These are phyloP conservation scores for Babesia bigemina DNA, from an alignment of 169 alveolate genomes.

Conservation along the genomic window DNA sequence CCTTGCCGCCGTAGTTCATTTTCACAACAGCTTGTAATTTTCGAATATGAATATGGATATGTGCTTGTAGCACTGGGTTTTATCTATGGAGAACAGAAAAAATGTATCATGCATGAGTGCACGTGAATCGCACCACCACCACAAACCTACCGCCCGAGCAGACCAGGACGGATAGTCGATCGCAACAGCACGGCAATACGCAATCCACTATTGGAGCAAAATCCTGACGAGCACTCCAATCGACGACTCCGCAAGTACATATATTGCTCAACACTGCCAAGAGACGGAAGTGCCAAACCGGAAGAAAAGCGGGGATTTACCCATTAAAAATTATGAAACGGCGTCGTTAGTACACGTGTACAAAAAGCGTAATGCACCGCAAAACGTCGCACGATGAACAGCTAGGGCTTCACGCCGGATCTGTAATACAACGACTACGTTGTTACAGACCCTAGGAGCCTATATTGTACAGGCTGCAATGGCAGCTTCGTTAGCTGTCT, in stretches of 20 bases:
- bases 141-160: not conserved
- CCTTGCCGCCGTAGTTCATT: conserved; percentile 10
- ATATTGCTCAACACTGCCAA: not conserved
- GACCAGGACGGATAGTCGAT: not conserved
- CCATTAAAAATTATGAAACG: no score
- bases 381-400: not conserved
- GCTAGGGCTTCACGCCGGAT: not conserved
- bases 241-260: no score
- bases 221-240: no score
- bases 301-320: no score
- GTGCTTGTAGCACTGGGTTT: no score
- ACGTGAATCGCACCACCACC: not conserved
- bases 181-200: not conserved
- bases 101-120: no score
- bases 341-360: no score
- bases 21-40: not conserved
- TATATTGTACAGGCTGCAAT: not conserved
- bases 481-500: not conserved
- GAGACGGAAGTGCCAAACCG: not conserved
- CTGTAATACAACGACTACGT: conserved; percentile 48
- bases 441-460: conserved; percentile 12
- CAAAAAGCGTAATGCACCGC: no score
- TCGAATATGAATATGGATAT: not conserved
- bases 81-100: no score
- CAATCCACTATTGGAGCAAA: no score